Percentiles rank a stretch among this genome's conserved stretches.
phyloP scores from a whole-genome alignment of 148 eudicot genomes.

The Beta vulgaris region DNA sequence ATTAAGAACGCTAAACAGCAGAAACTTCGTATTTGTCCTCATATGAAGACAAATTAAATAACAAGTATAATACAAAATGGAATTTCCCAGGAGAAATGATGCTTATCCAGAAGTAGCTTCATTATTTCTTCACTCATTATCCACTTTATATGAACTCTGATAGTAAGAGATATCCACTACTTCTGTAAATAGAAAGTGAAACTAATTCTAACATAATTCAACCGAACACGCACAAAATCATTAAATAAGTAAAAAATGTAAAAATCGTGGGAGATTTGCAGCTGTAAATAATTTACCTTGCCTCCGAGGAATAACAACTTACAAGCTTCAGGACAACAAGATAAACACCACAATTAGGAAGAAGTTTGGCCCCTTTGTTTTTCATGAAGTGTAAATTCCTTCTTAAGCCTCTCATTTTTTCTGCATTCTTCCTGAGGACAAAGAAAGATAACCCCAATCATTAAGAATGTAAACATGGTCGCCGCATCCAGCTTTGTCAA shows the following conservation, averaged over 20 bases:
- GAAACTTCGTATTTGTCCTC: background rate
- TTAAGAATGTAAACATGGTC: background rate
- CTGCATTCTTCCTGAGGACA: slow-evolving; percentile 20
- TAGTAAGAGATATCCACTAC: background rate
- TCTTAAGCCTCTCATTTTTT: slow-evolving; percentile 35
- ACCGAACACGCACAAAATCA: background rate
- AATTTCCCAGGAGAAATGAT: background rate
- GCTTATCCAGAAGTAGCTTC: background rate
- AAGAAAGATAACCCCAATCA: background rate
- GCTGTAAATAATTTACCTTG: background rate
- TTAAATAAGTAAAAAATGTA: background rate
- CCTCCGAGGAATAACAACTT: background rate
- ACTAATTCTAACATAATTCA: background rate
- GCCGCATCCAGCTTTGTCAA: background rate
- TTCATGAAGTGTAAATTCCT: slow-evolving; percentile 45
- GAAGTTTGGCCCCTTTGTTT: slow-evolving; percentile 33
- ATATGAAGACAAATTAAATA: background rate
- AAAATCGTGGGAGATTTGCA: background rate
- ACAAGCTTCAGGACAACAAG: background rate
- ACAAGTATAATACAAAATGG: background rate
- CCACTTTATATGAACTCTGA: background rate
- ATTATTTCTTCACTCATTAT: background rate
- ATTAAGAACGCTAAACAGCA: background rate
- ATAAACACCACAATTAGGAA: background rate
- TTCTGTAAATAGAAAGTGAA: background rate